Conservation (phyloP, 257 asterid species). For the Verbena officinalis region DNA sequence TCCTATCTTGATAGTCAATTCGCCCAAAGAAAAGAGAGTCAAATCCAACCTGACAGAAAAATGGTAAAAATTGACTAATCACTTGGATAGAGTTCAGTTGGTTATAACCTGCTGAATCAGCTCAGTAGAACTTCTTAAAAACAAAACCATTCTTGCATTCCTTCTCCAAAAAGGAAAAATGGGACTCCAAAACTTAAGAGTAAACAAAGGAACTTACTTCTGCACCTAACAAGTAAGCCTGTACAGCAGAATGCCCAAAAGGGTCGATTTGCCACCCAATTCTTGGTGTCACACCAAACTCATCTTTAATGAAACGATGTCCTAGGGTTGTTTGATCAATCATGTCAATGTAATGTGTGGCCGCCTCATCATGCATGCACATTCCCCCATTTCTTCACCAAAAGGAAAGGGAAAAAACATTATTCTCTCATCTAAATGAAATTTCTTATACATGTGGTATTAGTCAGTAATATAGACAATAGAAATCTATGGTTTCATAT, state of each 20-base stretch:
- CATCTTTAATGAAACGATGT: slow-evolving; percentile 39
- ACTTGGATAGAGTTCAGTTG: slow-evolving; percentile 15
- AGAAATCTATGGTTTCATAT: not conserved
- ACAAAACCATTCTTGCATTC: slow-evolving; percentile 2
- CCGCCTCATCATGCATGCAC: slow-evolving; percentile 63
- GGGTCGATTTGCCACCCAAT: slow-evolving; percentile 59
- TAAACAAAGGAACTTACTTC: slow-evolving; percentile 33
- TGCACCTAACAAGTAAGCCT: slow-evolving; percentile 55
- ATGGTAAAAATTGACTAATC: slow-evolving; percentile 1
- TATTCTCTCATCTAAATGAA: not conserved
- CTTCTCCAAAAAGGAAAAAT: slow-evolving; percentile 14
- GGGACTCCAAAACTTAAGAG: not conserved
- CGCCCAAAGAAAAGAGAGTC: slow-evolving; percentile 52
- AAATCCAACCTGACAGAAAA: slow-evolving; percentile 40
- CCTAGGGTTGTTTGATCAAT: slow-evolving; percentile 56
- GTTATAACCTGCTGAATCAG: not conserved
- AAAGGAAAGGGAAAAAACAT: not conserved
- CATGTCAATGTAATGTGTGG: slow-evolving; percentile 55
- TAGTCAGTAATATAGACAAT: not conserved
- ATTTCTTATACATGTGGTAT: not conserved
- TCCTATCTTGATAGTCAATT: slow-evolving; percentile 57
- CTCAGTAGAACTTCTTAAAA: not conserved
- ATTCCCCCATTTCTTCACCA: slow-evolving; percentile 50
- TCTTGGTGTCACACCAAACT: slow-evolving; percentile 49
- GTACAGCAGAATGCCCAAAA: slow-evolving; percentile 57